A percentile compares a stretch with the other conserved stretches of the same genome.
These are phyloP conservation scores for Lizanozyma gosingica DNA, from an alignment of 1,139 yeast genomes.

Conservation along the genomic window DNA sequence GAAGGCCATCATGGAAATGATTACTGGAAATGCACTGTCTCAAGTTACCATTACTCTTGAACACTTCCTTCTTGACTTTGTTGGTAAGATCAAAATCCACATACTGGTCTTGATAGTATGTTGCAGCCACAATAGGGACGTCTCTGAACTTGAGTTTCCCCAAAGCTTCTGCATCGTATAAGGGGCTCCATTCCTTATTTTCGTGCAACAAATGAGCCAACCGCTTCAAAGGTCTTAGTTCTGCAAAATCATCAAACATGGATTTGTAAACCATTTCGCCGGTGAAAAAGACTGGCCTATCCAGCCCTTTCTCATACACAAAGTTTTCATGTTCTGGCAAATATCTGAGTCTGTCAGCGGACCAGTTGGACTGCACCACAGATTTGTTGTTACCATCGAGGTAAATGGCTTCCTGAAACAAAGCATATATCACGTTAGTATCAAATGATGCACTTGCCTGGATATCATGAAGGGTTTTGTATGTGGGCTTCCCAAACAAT, in stretches of 20 bases:
- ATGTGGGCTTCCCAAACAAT: conserved; percentile 24
- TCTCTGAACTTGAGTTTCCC: conserved; percentile 18
- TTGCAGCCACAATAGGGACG: conserved; percentile 45
- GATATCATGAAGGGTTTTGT: conserved; percentile 21
- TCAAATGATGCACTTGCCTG: conserved; percentile 35
- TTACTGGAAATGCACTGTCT: conserved; percentile 40
- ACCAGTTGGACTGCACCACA: conserved; percentile 31
- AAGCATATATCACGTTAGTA: conserved; percentile 43
- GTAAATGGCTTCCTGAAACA: conserved; percentile 51
- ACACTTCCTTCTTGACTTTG: conserved; percentile 21
- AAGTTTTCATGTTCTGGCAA: conserved; percentile 17
- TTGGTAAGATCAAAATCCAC: conserved; percentile 41
- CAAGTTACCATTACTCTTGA: conserved; percentile 24
- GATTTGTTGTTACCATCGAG: conserved; percentile 24
- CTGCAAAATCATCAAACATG: conserved; percentile 40
- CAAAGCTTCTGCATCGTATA: conserved; percentile 31
- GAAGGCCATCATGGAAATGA: conserved; percentile 43
- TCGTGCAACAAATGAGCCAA: conserved; percentile 36
- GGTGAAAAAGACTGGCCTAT: conserved; percentile 35
- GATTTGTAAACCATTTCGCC: conserved; percentile 51
- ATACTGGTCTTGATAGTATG: conserved; percentile 43
- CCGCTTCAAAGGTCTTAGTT: conserved; percentile 29
- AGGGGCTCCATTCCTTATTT: conserved; percentile 29
- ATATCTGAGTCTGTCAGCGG: conserved; percentile 35
- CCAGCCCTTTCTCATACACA: conserved; percentile 11